Conservation (phyloP, 345 rosid species). For the Linum usitatissimum region DNA sequence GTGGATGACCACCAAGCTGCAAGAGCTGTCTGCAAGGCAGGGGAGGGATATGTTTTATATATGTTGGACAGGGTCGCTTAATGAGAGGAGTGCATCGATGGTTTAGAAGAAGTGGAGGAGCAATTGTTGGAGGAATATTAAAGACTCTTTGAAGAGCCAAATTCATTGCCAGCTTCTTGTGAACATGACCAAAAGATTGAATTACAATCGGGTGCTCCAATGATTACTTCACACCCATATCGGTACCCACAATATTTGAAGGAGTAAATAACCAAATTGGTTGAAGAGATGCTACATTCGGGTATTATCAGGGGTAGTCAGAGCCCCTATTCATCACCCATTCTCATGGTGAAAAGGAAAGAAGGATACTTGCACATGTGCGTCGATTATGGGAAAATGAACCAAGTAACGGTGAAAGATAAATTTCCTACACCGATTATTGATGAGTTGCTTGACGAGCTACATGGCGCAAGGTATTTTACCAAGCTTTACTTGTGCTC, state of each 20-base stretch:
- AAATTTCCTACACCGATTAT: not conserved
- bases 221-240: not conserved
- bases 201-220: too few species aligned
- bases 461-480: not conserved
- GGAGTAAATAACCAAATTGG: not conserved
- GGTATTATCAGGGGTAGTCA: not conserved
- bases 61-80: too few species aligned
- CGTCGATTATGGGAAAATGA: not conserved
- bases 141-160: not conserved
- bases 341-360: not conserved
- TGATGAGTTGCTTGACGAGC: not conserved
- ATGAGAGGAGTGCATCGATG: too few species aligned
- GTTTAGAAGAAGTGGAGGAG: not conserved
- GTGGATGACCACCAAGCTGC: not conserved
- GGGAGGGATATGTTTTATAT: not conserved
- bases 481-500: not conserved
- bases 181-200: too few species aligned
- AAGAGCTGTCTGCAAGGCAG: not conserved
- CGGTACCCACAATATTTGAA: not conserved
- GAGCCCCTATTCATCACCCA: not conserved
- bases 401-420: not conserved
- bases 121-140: not conserved
- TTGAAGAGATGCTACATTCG: not conserved
- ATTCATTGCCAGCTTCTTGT: not conserved
- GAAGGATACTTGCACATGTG: not conserved